These are phyloP conservation scores for Saturnispora serradocipensis DNA, from an alignment of 805 yeast genomes.

Conservation along the genomic window DNA sequence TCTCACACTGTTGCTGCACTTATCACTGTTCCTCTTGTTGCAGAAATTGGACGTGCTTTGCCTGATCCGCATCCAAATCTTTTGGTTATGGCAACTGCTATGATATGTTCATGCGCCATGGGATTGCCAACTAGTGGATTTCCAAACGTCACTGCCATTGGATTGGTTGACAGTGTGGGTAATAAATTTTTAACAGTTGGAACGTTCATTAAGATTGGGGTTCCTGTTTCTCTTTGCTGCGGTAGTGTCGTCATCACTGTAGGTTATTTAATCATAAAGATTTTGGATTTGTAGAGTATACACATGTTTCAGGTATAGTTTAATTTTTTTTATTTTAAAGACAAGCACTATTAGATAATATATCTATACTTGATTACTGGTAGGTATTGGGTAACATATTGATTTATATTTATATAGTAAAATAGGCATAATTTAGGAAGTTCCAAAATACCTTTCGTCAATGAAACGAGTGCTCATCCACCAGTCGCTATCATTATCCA, in stretches of 20 bases:
- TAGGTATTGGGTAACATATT: background rate
- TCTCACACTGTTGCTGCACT: conserved; percentile 96
- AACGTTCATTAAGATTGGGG: conserved; percentile 83
- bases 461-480: conserved; percentile 61
- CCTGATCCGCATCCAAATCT: conserved; percentile 78
- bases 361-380: background rate
- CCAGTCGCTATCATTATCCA: conserved; percentile 31
- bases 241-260: conserved; percentile 65
- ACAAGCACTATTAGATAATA: background rate
- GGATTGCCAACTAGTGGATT: conserved; percentile 96
- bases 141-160: conserved; percentile 95
- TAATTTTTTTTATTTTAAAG: background rate
- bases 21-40: conserved; percentile 82
- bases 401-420: background rate
- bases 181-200: conserved; percentile 80
- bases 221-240: conserved; percentile 73
- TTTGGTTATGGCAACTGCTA: conserved; percentile 55
- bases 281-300: conserved; percentile 36
- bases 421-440: conserved; percentile 23
- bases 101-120: conserved; percentile 91
- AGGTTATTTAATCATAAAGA: conserved; percentile 66
- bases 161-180: conserved; percentile 88
- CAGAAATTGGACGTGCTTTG: conserved; percentile 74
- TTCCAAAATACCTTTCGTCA: conserved; percentile 74
- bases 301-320: background rate